These are phyloP conservation scores for Tetraselmis striata DNA, from an alignment of 139 green algal species.

Conservation along the genomic window DNA sequence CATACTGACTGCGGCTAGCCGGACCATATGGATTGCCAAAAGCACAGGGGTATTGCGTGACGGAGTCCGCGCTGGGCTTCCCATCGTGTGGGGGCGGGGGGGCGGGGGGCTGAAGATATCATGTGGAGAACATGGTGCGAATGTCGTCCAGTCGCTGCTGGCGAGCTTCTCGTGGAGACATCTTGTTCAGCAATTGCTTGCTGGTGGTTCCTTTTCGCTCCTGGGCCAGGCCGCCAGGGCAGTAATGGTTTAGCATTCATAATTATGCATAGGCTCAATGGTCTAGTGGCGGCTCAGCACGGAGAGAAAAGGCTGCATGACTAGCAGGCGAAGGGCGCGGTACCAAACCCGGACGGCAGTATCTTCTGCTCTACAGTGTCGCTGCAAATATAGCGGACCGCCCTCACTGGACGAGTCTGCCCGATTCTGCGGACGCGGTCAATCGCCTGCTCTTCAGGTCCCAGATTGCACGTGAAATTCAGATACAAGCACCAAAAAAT, in stretches of 20 bases:
- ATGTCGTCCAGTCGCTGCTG: neutral
- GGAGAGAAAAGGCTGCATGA: neutral
- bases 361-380: neutral
- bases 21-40: too few species aligned
- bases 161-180: neutral
- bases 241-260: neutral
- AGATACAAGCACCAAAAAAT: too few species aligned
- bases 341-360: neutral
- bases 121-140: neutral
- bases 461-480: neutral
- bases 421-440: neutral
- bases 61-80: too few species aligned
- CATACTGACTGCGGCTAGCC: too few species aligned
- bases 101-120: too few species aligned
- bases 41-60: too few species aligned
- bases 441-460: neutral
- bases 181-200: neutral
- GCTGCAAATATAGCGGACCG: neutral
- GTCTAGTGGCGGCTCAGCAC: too few species aligned
- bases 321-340: neutral
- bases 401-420: neutral
- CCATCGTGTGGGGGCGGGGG: too few species aligned
- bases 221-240: neutral
- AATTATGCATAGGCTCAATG: too few species aligned
- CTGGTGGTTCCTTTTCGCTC: neutral